Evolutionary conservation across 495 filamentous ascomycete genomes (phyloP).

Genomic region (Aspergillus bertholletiae): DNA sequence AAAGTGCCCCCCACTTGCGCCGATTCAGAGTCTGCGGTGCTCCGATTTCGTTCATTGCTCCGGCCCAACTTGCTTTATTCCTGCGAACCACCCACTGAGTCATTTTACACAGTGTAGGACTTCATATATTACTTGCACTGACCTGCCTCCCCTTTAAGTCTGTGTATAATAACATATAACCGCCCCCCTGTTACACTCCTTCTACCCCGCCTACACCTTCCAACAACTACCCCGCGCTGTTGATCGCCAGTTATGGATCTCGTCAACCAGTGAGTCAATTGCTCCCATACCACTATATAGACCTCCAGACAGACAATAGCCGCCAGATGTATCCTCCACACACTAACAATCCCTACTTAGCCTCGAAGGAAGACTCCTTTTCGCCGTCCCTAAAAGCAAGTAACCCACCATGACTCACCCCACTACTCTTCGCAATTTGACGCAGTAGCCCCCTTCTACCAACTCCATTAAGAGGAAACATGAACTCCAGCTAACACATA

Average conservation of each 20-base stretch:
- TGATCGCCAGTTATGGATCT: slow-evolving; percentile 63
- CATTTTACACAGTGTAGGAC: neutral
- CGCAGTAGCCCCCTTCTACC: neutral
- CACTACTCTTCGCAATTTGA: neutral
- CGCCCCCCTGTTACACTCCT: neutral
- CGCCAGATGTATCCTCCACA: neutral
- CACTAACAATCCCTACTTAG: slow-evolving; percentile 16
- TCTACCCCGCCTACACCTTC: neutral
- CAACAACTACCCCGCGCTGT: slow-evolving; percentile 25
- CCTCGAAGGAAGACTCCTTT: slow-evolving; percentile 88
- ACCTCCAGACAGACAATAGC: neutral
- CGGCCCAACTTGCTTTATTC: neutral
- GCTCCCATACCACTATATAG: slow-evolving; percentile 1
- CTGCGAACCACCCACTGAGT: neutral
- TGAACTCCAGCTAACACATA: slow-evolving; percentile 12
- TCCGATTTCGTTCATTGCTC: neutral
- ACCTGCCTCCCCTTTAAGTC: too few relatives aligned
- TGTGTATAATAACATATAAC: neutral
- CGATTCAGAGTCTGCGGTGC: neutral
- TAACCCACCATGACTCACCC: slow-evolving; percentile 30
- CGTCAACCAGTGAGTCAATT: slow-evolving; percentile 71
- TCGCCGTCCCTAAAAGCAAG: slow-evolving; percentile 96
- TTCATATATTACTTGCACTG: neutral
- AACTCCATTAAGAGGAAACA: slow-evolving; percentile 1
- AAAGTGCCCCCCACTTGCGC: neutral